Conservation (phyloP, 2,329 filamentous ascomycete species). For the Sarocladium kiliense region DNA sequence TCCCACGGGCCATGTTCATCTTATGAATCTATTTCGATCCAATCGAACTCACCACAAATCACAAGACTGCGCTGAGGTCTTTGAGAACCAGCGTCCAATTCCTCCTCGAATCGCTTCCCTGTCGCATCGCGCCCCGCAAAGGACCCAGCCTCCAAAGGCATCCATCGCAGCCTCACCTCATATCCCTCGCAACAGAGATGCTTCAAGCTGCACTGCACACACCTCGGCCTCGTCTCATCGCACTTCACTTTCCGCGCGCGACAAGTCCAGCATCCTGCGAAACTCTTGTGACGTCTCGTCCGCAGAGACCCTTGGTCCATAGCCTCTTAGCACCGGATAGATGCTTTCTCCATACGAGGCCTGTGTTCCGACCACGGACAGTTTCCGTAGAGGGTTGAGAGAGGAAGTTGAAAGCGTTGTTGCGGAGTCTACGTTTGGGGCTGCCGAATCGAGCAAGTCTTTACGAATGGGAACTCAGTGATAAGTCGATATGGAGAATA, state of each 20-base stretch:
- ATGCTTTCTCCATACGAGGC: too few relatives aligned
- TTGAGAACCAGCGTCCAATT: neutral
- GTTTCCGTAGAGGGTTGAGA: too few relatives aligned
- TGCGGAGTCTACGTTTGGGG: too few relatives aligned
- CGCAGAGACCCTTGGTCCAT: neutral
- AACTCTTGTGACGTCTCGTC: conserved; percentile 1
- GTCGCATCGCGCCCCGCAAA: too few relatives aligned
- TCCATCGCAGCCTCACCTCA: neutral
- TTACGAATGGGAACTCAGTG: too few relatives aligned
- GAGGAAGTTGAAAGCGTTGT: too few relatives aligned
- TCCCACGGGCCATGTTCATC: too few relatives aligned
- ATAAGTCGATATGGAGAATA: too few relatives aligned
- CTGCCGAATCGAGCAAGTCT: too few relatives aligned
- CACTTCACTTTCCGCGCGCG: conserved; percentile 41
- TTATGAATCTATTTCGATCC: too few relatives aligned
- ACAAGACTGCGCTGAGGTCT: neutral
- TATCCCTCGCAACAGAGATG: neutral
- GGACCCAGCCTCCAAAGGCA: neutral
- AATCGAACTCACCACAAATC: neutral
- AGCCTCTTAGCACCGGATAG: too few relatives aligned
- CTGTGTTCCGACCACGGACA: too few relatives aligned
- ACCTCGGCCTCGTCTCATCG: conserved; percentile 28
- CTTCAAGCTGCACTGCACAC: conserved; percentile 23
- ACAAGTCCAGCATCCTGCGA: conserved; percentile 24
- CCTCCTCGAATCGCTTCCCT: neutral